These are phyloP conservation scores for Rhizopogon vulgaris DNA, from an alignment of 768 basidiomycete genomes.

Conservation along the genomic window DNA sequence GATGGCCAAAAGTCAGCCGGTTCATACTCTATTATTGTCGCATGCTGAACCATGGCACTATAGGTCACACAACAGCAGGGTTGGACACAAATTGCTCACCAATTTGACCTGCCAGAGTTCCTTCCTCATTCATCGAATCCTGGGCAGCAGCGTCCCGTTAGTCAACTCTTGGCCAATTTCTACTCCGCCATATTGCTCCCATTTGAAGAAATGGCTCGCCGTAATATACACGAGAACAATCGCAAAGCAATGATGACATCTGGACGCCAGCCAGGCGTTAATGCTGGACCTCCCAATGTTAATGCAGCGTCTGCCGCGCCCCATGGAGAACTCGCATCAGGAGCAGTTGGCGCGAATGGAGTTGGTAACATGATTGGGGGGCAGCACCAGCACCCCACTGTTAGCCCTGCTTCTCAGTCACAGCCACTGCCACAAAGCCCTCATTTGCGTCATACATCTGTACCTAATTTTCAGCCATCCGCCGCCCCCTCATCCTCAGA, in stretches of 20 bases:
- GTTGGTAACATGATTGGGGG: constrained; percentile 20
- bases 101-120: constrained; percentile 59
- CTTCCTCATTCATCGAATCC: constrained; percentile 36
- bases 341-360: constrained; percentile 9
- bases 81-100: constrained; percentile 50
- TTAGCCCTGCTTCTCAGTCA: constrained; percentile 14
- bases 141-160: constrained; percentile 43
- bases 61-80: constrained; percentile 41
- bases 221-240: constrained; percentile 54
- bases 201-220: constrained; percentile 68
- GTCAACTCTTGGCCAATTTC: constrained; percentile 47
- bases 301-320: constrained; percentile 13
- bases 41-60: constrained; percentile 9
- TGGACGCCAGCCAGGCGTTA: constrained; percentile 25
- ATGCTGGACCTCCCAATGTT: constrained; percentile 6
- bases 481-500: not conserved
- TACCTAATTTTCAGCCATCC: constrained; percentile 6
- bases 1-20: constrained; percentile 49
- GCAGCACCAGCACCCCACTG: constrained; percentile 17
- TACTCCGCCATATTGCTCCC: constrained; percentile 61
- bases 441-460: constrained; percentile 16
- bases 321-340: constrained; percentile 12
- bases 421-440: constrained; percentile 28
- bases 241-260: constrained; percentile 44
- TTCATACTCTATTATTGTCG: constrained; percentile 9